These are phyloP conservation scores for Collybia sordida DNA, from an alignment of 768 basidiomycete genomes.

Conservation along the genomic window DNA sequence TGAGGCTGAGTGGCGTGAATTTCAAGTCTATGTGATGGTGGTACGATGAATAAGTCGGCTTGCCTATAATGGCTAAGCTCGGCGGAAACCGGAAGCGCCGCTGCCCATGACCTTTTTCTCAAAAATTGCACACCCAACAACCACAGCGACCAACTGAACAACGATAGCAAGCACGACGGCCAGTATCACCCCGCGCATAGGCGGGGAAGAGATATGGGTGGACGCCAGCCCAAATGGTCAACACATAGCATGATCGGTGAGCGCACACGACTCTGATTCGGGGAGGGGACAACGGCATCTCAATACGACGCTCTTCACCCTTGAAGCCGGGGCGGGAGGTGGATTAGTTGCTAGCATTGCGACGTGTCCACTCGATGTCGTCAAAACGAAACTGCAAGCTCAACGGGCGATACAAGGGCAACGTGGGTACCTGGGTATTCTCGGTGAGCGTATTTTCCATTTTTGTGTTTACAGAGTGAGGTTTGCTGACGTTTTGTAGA, in stretches of 20 bases:
- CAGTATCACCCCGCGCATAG: slow-evolving; percentile 47
- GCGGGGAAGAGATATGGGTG: slow-evolving; percentile 71
- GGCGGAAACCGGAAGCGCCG: no score
- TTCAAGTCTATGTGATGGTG: no score
- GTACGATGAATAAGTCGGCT: no score
- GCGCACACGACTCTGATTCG: slow-evolving; percentile 18
- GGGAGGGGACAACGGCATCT: background rate
- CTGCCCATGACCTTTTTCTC: no score
- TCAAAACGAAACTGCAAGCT: slow-evolving; percentile 98
- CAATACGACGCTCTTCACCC: no score
- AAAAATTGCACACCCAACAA: background rate
- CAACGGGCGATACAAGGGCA: slow-evolving; percentile 73
- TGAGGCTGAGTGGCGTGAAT: no score
- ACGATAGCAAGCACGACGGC: background rate
- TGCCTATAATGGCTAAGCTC: no score
- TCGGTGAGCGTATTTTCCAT: slow-evolving; percentile 49
- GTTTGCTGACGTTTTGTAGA: slow-evolving; percentile 23
- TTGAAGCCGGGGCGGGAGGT: slow-evolving; percentile 88
- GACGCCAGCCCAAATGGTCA: slow-evolving; percentile 61
- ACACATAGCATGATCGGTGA: slow-evolving; percentile 82
- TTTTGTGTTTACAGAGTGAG: slow-evolving; percentile 4
- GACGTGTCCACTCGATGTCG: slow-evolving; percentile 95
- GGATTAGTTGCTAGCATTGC: slow-evolving; percentile 91
- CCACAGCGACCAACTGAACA: background rate
- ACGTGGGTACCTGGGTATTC: slow-evolving; percentile 72